Percentiles rank a stretch among this genome's conserved stretches.
Evolutionary conservation across 73 alveolate species (phyloP).

Genomic region (Symbiodinium natans): DNA sequence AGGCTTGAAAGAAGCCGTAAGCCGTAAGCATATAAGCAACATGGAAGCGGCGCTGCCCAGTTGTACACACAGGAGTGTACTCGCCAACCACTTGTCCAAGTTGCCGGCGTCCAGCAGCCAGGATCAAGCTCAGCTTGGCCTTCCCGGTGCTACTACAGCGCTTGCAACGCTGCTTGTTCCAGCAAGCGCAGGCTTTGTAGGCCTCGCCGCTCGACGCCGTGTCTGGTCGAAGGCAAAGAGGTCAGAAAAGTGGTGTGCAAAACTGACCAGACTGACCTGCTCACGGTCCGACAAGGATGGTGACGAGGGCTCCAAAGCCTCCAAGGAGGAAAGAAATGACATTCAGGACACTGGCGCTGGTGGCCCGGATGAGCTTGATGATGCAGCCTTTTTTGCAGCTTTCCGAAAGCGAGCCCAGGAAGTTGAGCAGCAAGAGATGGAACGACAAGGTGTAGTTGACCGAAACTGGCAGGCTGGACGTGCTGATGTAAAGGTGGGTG

Average conservation of each 20-base stretch:
- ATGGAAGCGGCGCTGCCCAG: too few species aligned
- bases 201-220: neutral
- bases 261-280: neutral
- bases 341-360: neutral
- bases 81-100: too few species aligned
- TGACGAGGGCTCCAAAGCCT: too few species aligned
- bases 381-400: constrained; percentile 13
- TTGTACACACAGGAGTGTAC: too few species aligned
- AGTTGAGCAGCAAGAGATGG: neutral
- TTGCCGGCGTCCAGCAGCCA: too few species aligned
- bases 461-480: constrained; percentile 40
- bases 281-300: neutral
- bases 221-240: neutral
- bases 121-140: too few species aligned
- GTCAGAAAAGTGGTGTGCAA: neutral
- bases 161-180: neutral
- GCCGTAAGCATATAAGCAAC: too few species aligned
- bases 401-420: constrained; percentile 36
- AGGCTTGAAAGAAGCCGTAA: too few species aligned
- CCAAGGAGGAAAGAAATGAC: too few species aligned
- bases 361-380: neutral
- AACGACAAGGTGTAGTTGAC: neutral
- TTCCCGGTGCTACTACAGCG: too few species aligned
- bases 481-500: constrained; percentile 40
- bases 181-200: neutral